Percentiles rank a stretch among this genome's conserved stretches.
Conservation (phyloP, 2,329 filamentous ascomycete species). For the Neofusicoccum laricinum region DNA sequence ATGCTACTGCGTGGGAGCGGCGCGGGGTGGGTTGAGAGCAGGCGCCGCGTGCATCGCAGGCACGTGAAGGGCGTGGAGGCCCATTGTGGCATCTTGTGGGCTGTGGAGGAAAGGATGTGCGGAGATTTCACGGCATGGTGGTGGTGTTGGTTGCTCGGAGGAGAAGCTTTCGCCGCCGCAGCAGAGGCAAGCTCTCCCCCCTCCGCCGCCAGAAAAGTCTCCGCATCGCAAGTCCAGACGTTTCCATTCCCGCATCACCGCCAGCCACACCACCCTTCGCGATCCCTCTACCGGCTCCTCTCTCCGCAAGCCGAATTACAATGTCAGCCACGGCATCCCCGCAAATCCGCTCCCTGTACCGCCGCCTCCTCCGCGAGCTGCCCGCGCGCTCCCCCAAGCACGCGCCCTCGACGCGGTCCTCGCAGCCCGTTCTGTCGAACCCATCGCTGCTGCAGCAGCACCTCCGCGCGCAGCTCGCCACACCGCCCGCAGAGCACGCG, state of each 20-base stretch:
- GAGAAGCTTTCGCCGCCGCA: slow-evolving; percentile 16
- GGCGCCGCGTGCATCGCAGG: slow-evolving; percentile 19
- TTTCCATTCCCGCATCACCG: slow-evolving; percentile 27
- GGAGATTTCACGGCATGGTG: not conserved
- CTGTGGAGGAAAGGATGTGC: not conserved
- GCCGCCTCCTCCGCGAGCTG: slow-evolving; percentile 82
- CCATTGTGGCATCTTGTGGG: slow-evolving; percentile 18
- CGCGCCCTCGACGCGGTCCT: slow-evolving; percentile 31
- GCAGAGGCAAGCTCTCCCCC: slow-evolving; percentile 8
- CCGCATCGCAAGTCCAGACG: slow-evolving; percentile 24
- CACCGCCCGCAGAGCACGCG: slow-evolving; percentile 15
- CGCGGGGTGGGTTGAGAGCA: not conserved
- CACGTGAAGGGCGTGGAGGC: slow-evolving; percentile 23
- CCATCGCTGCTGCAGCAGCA: slow-evolving; percentile 69
- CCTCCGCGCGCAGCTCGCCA: slow-evolving; percentile 63
- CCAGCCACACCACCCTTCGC: not conserved
- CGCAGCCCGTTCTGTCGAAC: slow-evolving; percentile 43
- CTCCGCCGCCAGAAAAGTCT: not conserved
- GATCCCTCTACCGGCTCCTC: not conserved
- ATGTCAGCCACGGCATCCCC: slow-evolving; percentile 41
- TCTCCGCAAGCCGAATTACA: slow-evolving; percentile 3
- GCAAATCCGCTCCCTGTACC: slow-evolving; percentile 75
- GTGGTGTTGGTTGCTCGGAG: slow-evolving; percentile 15
- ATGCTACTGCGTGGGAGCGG: not conserved
- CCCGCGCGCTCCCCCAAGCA: slow-evolving; percentile 56